Base-by-base conservation (phyloP, 2,329 filamentous ascomycete genomes). In the Albifimbria verrucaria region DNA sequence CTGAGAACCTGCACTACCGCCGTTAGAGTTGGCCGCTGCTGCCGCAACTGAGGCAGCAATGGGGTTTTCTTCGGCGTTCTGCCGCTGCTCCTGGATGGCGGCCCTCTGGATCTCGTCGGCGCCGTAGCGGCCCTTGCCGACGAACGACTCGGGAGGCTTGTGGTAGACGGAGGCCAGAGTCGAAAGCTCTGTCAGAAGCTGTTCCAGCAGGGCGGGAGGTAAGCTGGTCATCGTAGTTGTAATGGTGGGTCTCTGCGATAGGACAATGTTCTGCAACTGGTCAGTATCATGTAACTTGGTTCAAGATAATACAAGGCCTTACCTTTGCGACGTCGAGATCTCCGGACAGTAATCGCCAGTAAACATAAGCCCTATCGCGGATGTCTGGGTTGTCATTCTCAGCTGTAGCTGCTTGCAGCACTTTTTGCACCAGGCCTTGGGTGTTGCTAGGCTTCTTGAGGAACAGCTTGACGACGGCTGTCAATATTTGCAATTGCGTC, bases 371-470 rank as follows among this genome's bases (percentile, higher is more conserved):
- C 72, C 94, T 85, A 71, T 99, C 94, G 62, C 94, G 87, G 62
- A 97, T 95, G 73, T 99, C 94, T 1, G 94, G 93, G 68, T 99
- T 99, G 70, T 99, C 94, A 65, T 92, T 96, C 65, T 97, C 92
- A 42, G 89, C 89, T 7, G 94, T 99, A 25, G 94, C 93, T 36
- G 87, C 82, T 71, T 97, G 92, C 22, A 99, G 81, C 17, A 99
- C 92, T 69, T 95, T 96, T 66, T 97, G 92, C 1, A 99, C 93
- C 3, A 99, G 78, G 1, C 85, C 85, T 73, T 97, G 93, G 52
- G 89, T 93, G 67, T 89, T 92, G 64, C 94, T 88, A 3, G 94
- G 94, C 73, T 96, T 95, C 75, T 99, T 97, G 59, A 99, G 74
- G 79, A 97, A 99, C 26, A 99, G 81, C 71, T 99, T 99, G 52